phyloP scores from a whole-genome alignment of 2,329 filamentous ascomycete genomes.

The Xylariaceae sp. region DNA sequence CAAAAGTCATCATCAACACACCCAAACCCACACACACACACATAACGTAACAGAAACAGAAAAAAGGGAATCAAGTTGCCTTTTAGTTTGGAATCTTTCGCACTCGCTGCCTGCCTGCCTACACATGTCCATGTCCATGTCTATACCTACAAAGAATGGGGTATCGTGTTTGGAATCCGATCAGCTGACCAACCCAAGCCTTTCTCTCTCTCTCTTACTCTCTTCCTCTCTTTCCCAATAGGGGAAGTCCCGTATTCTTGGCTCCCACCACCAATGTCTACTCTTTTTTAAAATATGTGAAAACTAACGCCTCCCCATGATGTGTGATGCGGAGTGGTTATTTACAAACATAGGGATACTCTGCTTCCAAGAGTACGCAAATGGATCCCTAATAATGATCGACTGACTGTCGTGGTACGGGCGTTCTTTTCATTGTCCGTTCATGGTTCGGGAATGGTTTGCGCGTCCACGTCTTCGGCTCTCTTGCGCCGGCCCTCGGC shows the following conservation, averaged over 20 bases:
- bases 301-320: neutral
- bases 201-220: neutral
- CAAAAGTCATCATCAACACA: neutral
- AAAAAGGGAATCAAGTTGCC: neutral
- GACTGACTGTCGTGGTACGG: neutral
- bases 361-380: neutral
- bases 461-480: conserved; percentile 18
- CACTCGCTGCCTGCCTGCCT: conserved; percentile 4
- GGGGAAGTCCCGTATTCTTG: conserved; percentile 3
- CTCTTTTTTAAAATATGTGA: conserved; percentile 1
- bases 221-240: too few species aligned
- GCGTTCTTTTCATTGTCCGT: neutral
- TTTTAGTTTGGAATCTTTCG: conserved; percentile 19
- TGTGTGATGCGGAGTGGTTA: neutral
- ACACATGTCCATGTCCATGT: conserved; percentile 3
- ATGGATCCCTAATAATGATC: conserved; percentile 7
- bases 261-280: conserved; percentile 5
- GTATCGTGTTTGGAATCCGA: conserved; percentile 14
- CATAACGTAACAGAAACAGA: neutral
- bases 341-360: conserved; percentile 11
- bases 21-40: neutral
- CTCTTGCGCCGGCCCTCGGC: conserved; percentile 36
- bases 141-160: conserved; percentile 16
- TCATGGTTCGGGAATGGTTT: conserved; percentile 23
- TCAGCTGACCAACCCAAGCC: conserved; percentile 4